phyloP scores from a whole-genome alignment of 345 rosid genomes.

The Adansonia digitata region DNA sequence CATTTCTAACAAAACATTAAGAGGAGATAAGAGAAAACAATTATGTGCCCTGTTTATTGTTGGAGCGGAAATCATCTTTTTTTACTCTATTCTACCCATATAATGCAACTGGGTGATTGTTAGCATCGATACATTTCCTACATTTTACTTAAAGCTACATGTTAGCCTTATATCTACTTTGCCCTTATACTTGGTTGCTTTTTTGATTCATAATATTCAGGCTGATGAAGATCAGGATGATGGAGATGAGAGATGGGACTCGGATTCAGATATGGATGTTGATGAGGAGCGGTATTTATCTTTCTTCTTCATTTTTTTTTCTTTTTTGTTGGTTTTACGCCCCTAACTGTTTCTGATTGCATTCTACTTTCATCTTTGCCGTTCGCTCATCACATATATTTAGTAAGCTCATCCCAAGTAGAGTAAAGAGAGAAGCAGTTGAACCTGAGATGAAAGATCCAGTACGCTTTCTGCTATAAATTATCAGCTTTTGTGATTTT shows the following conservation, averaged over 20 bases:
- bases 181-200: background rate
- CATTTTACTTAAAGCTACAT: background rate
- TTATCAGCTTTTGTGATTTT: background rate
- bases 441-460: constrained; percentile 3
- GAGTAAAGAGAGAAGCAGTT: constrained; percentile 14
- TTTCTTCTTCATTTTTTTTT: background rate
- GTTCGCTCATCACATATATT: background rate
- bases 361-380: background rate
- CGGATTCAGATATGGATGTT: constrained; percentile 60
- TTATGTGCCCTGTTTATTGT: background rate
- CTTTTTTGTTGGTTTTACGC: background rate
- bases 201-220: constrained; percentile 30
- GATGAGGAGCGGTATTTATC: constrained; percentile 48
- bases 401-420: constrained; percentile 10
- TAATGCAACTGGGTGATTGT: background rate
- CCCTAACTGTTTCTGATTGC: background rate
- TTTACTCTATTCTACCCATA: background rate
- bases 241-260: constrained; percentile 59
- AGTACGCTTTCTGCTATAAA: constrained; percentile 1
- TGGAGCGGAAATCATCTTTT: background rate
- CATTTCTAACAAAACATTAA: background rate
- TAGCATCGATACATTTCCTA: background rate
- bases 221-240: constrained; percentile 58
- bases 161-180: background rate
- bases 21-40: background rate